A percentile compares a stretch with the other conserved stretches of the same genome.
phyloP scores from a whole-genome alignment of 352 stramenopile species.

The Phytophthora fragariaefolia region DNA sequence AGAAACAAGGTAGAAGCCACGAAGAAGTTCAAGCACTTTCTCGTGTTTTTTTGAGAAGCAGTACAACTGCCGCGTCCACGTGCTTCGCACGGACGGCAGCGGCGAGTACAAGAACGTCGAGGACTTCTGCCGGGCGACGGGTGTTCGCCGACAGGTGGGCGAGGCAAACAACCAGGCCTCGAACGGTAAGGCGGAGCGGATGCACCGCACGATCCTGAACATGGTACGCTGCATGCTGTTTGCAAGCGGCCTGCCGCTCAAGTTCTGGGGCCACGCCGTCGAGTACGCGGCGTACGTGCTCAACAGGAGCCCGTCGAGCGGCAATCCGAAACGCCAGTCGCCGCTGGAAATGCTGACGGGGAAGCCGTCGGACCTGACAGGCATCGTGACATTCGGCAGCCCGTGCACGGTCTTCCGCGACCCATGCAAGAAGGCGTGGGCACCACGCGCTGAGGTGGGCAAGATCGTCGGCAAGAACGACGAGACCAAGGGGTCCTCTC shows the following conservation, averaged over 20 bases:
- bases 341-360: not conserved
- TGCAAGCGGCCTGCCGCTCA: not conserved
- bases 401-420: no score
- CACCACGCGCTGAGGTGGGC: no score
- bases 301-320: not conserved
- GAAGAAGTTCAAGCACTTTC: not conserved
- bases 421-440: no score
- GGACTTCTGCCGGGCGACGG: not conserved
- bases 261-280: not conserved
- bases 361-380: no score
- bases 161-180: not conserved
- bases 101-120: not conserved
- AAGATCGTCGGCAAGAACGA: no score
- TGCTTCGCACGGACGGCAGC: not conserved
- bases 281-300: not conserved
- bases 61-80: not conserved
- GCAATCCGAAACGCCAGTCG: not conserved
- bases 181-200: not conserved
- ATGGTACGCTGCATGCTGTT: not conserved
- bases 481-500: no score
- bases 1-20: not conserved
- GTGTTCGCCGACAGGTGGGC: not conserved
- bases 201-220: not conserved
- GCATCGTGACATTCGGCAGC: no score
- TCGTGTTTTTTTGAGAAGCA: not conserved